Percentiles rank a stretch among this genome's conserved stretches.
Evolutionary conservation across 2,329 filamentous ascomycete species (phyloP).

Genomic region (Drechslerella dactyloides): DNA sequence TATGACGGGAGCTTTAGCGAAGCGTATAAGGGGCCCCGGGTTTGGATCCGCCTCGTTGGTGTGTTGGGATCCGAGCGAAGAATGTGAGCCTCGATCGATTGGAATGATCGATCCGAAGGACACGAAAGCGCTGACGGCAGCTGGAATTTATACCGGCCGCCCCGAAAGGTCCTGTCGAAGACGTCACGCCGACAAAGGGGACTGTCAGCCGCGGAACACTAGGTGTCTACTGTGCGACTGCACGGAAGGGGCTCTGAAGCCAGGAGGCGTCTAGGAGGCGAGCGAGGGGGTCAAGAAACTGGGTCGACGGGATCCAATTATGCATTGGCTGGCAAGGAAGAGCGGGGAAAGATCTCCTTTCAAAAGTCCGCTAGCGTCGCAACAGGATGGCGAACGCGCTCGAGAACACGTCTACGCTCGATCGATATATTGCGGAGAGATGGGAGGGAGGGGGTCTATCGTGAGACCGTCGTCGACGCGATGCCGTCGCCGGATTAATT

Average conservation of each 20-base stretch:
- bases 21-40: constrained; percentile 2
- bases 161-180: not conserved
- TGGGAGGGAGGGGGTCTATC: not conserved
- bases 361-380: constrained; percentile 21
- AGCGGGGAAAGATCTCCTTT: constrained; percentile 30
- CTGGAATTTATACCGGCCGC: not conserved
- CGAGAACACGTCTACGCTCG: constrained; percentile 22
- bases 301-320: not conserved
- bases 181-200: not conserved
- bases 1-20: not conserved
- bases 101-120: not conserved
- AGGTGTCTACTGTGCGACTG: constrained; percentile 25
- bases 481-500: constrained; percentile 3
- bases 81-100: not conserved
- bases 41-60: not conserved
- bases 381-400: constrained; percentile 7
- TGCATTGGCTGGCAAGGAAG: constrained; percentile 20
- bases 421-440: not conserved
- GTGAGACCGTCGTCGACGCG: not conserved
- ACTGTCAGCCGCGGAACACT: not conserved
- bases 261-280: constrained; percentile 21
- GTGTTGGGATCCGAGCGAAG: not conserved
- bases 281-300: not conserved
- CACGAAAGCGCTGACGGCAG: not conserved
- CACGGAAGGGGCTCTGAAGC: constrained; percentile 27